These are phyloP conservation scores for Fraxinus excelsior DNA, from an alignment of 257 asterid species.

Conservation along the genomic window DNA sequence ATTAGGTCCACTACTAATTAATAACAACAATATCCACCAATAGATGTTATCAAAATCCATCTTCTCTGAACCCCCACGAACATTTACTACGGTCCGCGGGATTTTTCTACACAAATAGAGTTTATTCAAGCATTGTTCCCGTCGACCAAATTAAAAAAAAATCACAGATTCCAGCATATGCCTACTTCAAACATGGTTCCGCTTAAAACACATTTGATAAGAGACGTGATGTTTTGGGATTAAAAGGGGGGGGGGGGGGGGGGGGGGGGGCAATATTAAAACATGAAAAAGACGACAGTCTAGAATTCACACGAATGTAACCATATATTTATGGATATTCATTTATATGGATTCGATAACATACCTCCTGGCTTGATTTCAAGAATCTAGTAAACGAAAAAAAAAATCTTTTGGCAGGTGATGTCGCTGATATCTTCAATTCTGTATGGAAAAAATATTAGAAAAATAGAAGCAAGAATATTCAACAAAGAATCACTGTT, in stretches of 20 bases:
- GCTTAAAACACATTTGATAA: neutral
- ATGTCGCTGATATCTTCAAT: conserved; percentile 13
- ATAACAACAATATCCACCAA: too few relatives aligned
- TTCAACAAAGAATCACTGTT: neutral
- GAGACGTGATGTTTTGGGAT: neutral
- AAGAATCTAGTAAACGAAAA: conserved; percentile 4
- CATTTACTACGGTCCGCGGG: too few relatives aligned
- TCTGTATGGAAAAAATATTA: neutral
- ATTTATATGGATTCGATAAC: conserved; percentile 37
- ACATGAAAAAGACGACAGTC: neutral
- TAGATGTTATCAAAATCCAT: too few relatives aligned
- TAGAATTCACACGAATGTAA: conserved; percentile 20
- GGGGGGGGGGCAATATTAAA: too few relatives aligned
- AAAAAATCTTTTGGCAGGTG: too few relatives aligned
- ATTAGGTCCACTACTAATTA: neutral
- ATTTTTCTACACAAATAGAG: neutral
- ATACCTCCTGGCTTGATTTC: conserved; percentile 39
- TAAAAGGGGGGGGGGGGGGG: too few relatives aligned
- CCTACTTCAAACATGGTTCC: neutral
- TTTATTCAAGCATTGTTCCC: neutral
- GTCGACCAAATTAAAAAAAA: conserved; percentile 6
- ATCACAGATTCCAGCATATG: too few relatives aligned
- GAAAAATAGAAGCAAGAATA: neutral
- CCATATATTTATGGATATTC: conserved; percentile 5
- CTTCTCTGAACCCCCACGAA: too few relatives aligned